phyloP scores from a whole-genome alignment of 345 rosid genomes.

The Hirschfeldia incana region DNA sequence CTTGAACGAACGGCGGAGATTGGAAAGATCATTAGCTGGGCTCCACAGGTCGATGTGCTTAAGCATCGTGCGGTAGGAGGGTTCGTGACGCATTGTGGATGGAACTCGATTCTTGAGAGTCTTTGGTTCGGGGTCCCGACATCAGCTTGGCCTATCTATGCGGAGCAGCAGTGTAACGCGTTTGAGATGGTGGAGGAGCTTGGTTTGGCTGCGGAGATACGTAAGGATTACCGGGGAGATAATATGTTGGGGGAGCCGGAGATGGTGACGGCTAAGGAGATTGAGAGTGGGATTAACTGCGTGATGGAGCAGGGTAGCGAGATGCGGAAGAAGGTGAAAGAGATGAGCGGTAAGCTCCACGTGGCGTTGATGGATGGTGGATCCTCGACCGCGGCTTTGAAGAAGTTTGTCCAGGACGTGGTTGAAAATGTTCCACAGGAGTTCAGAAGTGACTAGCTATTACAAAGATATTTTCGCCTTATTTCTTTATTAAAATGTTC shows the following conservation, averaged over 20 bases:
- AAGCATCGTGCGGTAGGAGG: constrained; percentile 47
- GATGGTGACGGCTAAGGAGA: constrained; percentile 39
- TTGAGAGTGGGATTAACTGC: constrained; percentile 43
- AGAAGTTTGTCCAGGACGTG: constrained; percentile 41
- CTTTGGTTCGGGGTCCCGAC: constrained; percentile 57
- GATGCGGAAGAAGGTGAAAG: constrained; percentile 34
- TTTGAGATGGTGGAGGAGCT: constrained; percentile 51
- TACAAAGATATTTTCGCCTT: too few species aligned
- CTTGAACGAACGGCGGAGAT: constrained; percentile 38
- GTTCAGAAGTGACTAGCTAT: too few species aligned
- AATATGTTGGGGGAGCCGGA: not conserved
- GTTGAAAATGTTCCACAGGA: constrained; percentile 1
- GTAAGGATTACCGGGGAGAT: constrained; percentile 37
- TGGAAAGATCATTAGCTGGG: constrained; percentile 56
- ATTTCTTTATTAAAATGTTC: too few species aligned
- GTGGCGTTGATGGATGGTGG: constrained; percentile 44
- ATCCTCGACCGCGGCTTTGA: constrained; percentile 35
- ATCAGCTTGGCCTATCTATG: constrained; percentile 53
- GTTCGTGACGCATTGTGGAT: constrained; percentile 66
- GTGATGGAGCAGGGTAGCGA: constrained; percentile 44
- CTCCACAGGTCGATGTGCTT: constrained; percentile 49
- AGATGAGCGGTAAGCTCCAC: constrained; percentile 37
- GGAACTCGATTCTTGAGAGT: constrained; percentile 67
- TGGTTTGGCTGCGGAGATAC: constrained; percentile 46
- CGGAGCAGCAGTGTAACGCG: constrained; percentile 60